Base-by-base conservation (phyloP, 805 yeast species). In the Huiozyma naganishii region DNA sequence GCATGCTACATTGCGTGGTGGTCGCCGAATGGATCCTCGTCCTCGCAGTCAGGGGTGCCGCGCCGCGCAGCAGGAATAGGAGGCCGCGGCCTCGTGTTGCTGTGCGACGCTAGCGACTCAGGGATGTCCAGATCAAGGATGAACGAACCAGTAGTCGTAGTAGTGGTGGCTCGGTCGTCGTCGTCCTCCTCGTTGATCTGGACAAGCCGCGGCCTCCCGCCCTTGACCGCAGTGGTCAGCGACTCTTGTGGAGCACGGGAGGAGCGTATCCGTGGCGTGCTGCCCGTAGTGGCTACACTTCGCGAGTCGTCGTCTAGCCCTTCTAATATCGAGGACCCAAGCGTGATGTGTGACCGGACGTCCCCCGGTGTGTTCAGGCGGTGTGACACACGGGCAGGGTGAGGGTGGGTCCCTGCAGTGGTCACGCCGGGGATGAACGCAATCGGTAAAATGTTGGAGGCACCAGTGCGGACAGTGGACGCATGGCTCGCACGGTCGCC, bases 371-470 rank as follows among this genome's bases (percentile, higher is more conserved):
- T 45, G 44, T 49, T 44, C 34, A 52, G 23, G 5, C 7, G 34
- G 12, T 28, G 10, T 30, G 7, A 7, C 23, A 2, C 23, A 17
- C 23, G 23, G 23, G n/a, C n/a, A n/a, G n/a, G n/a, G n/a, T n/a
- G n/a, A n/a, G 23, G 23, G 10, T 38, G 41, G 7, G 13, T 28
- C 12, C 17, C 29, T 17, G 29, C 36, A 44, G 46, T 51, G 5
- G 88, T 84, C 38, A 88, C 96, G 33, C 97, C 97, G 0, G 97
- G 97, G 47, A 89, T 85, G 58, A 88, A 89, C 2, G 95, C 95
- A 45, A 90, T 82, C 13, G 95, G 95, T 48, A 89, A 73, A 50
- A 89, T 79, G 61, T 89, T 88, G 10, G 95, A 83, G 4, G 94
- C 94, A 53, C 82, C 77, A 8, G 92, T 80, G 40, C 80, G 70